Percentiles rank a stretch among this genome's conserved stretches.
phyloP scores from a whole-genome alignment of 1,139 yeast genomes.

The Keqinozyma sinolaborantium region DNA sequence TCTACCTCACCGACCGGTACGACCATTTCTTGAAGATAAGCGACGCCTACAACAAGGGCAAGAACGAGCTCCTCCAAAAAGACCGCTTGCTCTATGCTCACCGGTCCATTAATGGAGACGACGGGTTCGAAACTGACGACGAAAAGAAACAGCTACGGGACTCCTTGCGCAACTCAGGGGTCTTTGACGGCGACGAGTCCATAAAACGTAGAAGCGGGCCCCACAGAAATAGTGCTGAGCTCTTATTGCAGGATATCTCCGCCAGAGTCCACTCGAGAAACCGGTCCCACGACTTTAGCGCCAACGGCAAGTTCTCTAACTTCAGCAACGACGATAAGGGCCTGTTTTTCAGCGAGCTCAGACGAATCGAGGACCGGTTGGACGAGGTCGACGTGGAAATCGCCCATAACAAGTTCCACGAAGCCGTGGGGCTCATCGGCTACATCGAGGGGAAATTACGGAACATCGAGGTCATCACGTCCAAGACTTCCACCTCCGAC shows the following conservation, averaged over 20 bases:
- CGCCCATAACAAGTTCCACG: constrained; percentile 56
- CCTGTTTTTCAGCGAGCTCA: constrained; percentile 40
- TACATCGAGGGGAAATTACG: constrained; percentile 36
- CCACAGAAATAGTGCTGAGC: constrained; percentile 35
- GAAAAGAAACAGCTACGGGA: constrained; percentile 41
- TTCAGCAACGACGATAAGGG: constrained; percentile 18
- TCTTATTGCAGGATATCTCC: constrained; percentile 49
- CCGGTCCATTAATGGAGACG: constrained; percentile 11
- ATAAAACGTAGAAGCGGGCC: constrained; percentile 24
- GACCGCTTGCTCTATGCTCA: constrained; percentile 39
- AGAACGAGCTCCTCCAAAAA: constrained; percentile 53
- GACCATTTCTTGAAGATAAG: constrained; percentile 58
- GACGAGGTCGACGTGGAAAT: constrained; percentile 67
- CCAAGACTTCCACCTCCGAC: constrained; percentile 6
- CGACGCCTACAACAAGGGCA: constrained; percentile 61
- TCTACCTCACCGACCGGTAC: constrained; percentile 62
- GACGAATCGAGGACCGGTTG: constrained; percentile 56
- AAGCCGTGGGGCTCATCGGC: constrained; percentile 50
- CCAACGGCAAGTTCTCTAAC: constrained; percentile 11
- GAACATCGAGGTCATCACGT: constrained; percentile 17
- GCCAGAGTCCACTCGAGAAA: constrained; percentile 56
- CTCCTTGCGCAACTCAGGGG: constrained; percentile 37
- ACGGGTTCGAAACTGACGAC: constrained; percentile 21
- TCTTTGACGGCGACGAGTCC: constrained; percentile 24
- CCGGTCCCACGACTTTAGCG: constrained; percentile 45